Evolutionary conservation across 768 basidiomycete genomes (phyloP).

Genomic region (Clavaria fumosa): DNA sequence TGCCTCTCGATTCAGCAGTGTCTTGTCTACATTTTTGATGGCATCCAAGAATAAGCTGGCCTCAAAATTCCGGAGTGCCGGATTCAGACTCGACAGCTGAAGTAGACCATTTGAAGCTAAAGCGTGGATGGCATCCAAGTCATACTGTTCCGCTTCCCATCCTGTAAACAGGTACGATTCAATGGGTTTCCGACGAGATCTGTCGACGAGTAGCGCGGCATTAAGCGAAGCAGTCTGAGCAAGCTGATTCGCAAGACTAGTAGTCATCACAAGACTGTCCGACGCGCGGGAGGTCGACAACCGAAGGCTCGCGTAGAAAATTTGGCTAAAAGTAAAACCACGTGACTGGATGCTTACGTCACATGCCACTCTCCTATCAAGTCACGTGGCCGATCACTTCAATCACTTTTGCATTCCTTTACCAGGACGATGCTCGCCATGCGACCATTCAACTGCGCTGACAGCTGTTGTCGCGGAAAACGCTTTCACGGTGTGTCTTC

Average conservation of each 20-base stretch:
- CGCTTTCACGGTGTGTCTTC: too few species aligned
- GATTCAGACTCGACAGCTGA: slow-evolving; percentile 50
- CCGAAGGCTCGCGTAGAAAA: too few species aligned
- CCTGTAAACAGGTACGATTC: slow-evolving; percentile 85
- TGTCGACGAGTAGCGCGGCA: slow-evolving; percentile 49
- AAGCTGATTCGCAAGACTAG: slow-evolving; percentile 71
- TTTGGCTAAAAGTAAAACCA: too few species aligned
- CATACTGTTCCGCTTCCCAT: slow-evolving; percentile 68
- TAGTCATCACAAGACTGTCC: too few species aligned
- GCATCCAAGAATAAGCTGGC: slow-evolving; percentile 66
- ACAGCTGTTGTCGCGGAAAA: too few species aligned
- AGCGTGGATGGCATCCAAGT: slow-evolving; percentile 74
- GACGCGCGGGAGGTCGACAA: too few species aligned
- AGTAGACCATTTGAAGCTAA: slow-evolving; percentile 66
- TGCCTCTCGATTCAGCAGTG: slow-evolving; percentile 49
- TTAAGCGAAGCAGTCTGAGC: slow-evolving; percentile 70
- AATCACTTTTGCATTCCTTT: too few species aligned
- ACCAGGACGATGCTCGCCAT: too few species aligned
- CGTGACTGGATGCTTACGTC: too few species aligned
- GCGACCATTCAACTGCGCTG: too few species aligned
- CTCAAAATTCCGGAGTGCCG: slow-evolving; percentile 45
- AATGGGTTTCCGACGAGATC: slow-evolving; percentile 41
- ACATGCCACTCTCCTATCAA: too few species aligned
- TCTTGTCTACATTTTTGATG: slow-evolving; percentile 63
- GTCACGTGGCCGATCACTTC: too few species aligned